Base-by-base conservation (phyloP, 371 early-diverging fungal species). In the Rhizopus delemar region DNA sequence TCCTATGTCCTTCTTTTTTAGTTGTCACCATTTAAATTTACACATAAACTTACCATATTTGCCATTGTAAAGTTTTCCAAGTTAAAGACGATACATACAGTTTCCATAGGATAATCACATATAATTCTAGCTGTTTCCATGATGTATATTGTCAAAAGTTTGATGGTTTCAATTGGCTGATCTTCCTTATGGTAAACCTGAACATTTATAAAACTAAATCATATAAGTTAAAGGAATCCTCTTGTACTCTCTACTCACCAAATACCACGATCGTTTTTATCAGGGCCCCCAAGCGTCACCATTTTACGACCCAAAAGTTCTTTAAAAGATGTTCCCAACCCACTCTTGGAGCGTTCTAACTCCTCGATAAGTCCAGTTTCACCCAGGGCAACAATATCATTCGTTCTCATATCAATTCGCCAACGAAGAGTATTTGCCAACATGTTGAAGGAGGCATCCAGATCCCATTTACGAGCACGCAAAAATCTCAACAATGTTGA, bases 391-490 rank as follows among this genome's bases (percentile, higher is more conserved):
- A 86, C 66, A 48, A 91, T 77, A 7, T 78, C 77, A 46, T 75
- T 73, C 0, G 89, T 75, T 57, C 81, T 84, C 38, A 74, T 71
- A 36, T 75, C 74, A 16, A 80, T 41, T 51, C 90, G 70, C 91
- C 92, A 92, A 51, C 84, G 74, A 49, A 91, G 66, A 4, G 85
- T 75, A 22, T 78, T 73, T 34, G 82, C 55, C 46, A 87, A 48
- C 91, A 90, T 90, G n/a, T 66, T 61, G 46, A 84, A 69, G 13
- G 90, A 86, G 32, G 86, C 84, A 31, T 76, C 71, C 29, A 86
- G 74, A 59, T 90, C 81, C 87, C 89, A 92, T 63, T 91, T 91
- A 59, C 93, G 82, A 8, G 93, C 93, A 45, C 91, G 80, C 33
- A 92, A 65, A 68, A 85, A 92, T 2, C 93, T 86, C 34, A 90